phyloP scores from a whole-genome alignment of 305 asterid genomes.

The Fraxinus dipetala region DNA sequence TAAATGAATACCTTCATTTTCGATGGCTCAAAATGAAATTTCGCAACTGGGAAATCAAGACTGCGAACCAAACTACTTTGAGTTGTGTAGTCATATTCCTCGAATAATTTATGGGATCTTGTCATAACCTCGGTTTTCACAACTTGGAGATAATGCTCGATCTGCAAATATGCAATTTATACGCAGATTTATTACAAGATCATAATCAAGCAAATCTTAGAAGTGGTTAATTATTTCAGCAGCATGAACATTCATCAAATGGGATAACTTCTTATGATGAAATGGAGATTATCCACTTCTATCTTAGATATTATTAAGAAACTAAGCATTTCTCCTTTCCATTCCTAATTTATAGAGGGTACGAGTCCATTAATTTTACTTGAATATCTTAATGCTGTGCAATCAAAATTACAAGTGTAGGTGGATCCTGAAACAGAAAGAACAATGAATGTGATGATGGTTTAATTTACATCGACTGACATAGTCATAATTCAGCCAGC shows the following conservation, averaged over 20 bases:
- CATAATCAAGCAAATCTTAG: neutral
- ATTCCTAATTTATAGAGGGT: neutral
- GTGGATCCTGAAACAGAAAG: neutral
- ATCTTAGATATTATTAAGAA: neutral
- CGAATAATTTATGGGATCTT: constrained; percentile 68
- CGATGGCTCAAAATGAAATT: constrained; percentile 80
- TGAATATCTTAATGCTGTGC: neutral
- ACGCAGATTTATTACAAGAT: constrained; percentile 7
- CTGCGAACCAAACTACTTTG: constrained; percentile 87
- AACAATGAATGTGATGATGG: neutral
- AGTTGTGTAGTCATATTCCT: constrained; percentile 90
- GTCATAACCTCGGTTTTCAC: constrained; percentile 95
- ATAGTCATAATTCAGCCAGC: neutral
- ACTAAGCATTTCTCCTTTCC: neutral
- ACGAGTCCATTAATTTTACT: neutral
- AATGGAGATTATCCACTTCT: neutral
- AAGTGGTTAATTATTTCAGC: constrained; percentile 10
- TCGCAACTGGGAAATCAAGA: constrained; percentile 68
- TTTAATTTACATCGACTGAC: neutral
- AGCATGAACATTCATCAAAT: neutral
- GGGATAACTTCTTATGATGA: neutral
- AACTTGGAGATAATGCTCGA: constrained; percentile 92
- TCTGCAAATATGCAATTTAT: constrained; percentile 44
- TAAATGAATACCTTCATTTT: constrained; percentile 73
- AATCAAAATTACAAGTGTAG: neutral